Percentiles rank a stretch among this genome's conserved stretches.
phyloP scores from a whole-genome alignment of 2,329 filamentous ascomycete genomes.

The Ophiosphaerella herpotricha region DNA sequence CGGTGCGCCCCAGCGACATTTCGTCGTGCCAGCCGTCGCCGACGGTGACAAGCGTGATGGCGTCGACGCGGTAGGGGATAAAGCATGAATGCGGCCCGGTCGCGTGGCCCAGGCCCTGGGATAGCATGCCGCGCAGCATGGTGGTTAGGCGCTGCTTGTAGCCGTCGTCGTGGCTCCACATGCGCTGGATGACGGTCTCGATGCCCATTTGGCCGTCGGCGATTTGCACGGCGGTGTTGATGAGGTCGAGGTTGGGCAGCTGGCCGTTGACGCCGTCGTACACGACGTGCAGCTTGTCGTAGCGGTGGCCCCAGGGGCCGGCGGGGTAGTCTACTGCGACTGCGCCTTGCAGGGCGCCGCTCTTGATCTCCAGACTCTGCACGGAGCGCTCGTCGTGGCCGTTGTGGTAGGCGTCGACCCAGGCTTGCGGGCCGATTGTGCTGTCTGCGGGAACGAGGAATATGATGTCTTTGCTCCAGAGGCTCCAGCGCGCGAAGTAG shows the following conservation, averaged over 20 bases:
- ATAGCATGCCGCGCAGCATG: slow-evolving; percentile 90
- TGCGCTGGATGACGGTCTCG: slow-evolving; percentile 79
- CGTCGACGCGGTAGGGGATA: slow-evolving; percentile 97
- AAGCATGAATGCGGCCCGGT: slow-evolving; percentile 93
- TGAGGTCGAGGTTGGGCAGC: slow-evolving; percentile 90
- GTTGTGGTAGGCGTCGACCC: slow-evolving; percentile 97
- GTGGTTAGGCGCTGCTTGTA: slow-evolving; percentile 84
- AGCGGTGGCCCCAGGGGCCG: slow-evolving; percentile 71
- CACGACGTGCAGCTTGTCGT: slow-evolving; percentile 85
- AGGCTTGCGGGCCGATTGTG: slow-evolving; percentile 87
- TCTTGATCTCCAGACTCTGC: slow-evolving; percentile 81
- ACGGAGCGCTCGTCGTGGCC: slow-evolving; percentile 74
- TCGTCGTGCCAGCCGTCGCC: slow-evolving; percentile 96
- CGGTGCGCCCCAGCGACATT: slow-evolving; percentile 87
- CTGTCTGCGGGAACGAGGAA: slow-evolving; percentile 88
- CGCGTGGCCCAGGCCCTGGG: slow-evolving; percentile 85
- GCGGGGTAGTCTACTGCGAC: slow-evolving; percentile 88
- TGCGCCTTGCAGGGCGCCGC: slow-evolving; percentile 88
- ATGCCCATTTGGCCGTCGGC: slow-evolving; percentile 93
- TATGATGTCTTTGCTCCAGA: slow-evolving; percentile 99
- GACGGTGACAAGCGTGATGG: slow-evolving; percentile 87
- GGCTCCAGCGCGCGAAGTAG: slow-evolving; percentile 96
- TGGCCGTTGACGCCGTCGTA: slow-evolving; percentile 97
- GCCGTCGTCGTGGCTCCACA: slow-evolving; percentile 75
- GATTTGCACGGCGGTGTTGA: slow-evolving; percentile 91